phyloP scores from a whole-genome alignment of 768 basidiomycete species.

The Mycena rebaudengoi region DNA sequence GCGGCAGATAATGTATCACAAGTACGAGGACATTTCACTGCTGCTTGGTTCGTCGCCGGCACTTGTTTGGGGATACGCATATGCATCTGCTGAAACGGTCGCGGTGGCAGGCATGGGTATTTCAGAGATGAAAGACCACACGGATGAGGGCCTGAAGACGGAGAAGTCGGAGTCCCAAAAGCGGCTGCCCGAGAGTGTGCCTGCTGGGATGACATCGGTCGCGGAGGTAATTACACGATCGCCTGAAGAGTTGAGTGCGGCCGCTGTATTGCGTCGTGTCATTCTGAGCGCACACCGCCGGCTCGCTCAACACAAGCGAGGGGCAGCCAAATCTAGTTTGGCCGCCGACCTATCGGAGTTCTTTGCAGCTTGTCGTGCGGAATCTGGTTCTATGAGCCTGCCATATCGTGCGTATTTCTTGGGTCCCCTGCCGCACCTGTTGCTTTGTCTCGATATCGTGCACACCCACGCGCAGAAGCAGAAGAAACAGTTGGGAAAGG shows the following conservation, averaged over 20 bases:
- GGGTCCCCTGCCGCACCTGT: slow-evolving; percentile 49
- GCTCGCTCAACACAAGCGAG: slow-evolving; percentile 12
- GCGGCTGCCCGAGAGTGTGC: slow-evolving; percentile 8
- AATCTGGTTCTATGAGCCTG: slow-evolving; percentile 31
- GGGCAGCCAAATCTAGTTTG: slow-evolving; percentile 4
- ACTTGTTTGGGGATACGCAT: too few species aligned
- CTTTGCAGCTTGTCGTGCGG: slow-evolving; percentile 20
- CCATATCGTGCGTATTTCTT: slow-evolving; percentile 48
- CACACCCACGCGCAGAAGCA: slow-evolving; percentile 30
- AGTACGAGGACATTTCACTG: slow-evolving; percentile 37
- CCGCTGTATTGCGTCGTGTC: slow-evolving; percentile 28
- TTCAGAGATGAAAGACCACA: too few species aligned
- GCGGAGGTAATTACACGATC: slow-evolving; percentile 29
- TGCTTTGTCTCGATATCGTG: slow-evolving; percentile 50
- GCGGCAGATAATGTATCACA: slow-evolving; percentile 39
- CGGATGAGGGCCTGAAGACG: too few species aligned
- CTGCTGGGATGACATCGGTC: slow-evolving; percentile 17
- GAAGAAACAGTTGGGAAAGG: slow-evolving; percentile 43
- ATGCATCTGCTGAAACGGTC: too few species aligned
- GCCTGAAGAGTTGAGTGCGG: slow-evolving; percentile 36
- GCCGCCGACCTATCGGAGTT: slow-evolving; percentile 33
- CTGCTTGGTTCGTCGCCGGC: slow-evolving; percentile 33
- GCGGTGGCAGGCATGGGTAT: too few species aligned
- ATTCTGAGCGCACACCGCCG: slow-evolving; percentile 16
- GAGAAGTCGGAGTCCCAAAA: slow-evolving; percentile 8